A percentile compares a stretch with the other conserved stretches of the same genome.
Conservation (phyloP, 2,329 filamentous ascomycete species). For the Fusarium camptoceras region DNA sequence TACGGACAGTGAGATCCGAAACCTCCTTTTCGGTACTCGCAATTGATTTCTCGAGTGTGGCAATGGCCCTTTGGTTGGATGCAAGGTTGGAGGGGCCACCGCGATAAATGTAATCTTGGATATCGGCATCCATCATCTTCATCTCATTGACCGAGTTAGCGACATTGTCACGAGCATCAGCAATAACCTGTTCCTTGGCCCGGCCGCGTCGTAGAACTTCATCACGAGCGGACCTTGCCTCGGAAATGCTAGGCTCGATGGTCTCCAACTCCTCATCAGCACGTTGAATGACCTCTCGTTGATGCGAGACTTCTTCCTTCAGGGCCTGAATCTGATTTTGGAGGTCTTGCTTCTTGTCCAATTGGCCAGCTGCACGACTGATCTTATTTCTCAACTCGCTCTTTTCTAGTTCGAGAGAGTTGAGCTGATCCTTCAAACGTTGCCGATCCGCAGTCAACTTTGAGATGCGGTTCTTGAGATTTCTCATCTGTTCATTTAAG, state of each 20-base stretch:
- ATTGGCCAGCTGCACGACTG: conserved; percentile 74
- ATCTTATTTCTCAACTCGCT: conserved; percentile 81
- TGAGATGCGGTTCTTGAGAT: conserved; percentile 70
- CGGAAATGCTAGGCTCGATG: conserved; percentile 80
- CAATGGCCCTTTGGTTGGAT: conserved; percentile 76
- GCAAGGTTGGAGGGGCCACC: conserved; percentile 79
- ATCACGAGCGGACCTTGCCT: conserved; percentile 80
- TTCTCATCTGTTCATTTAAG: conserved; percentile 74
- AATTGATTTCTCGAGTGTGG: conserved; percentile 74
- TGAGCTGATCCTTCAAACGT: conserved; percentile 74
- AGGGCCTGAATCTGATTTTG: conserved; percentile 78
- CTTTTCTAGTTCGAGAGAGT: conserved; percentile 78
- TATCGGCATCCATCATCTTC: conserved; percentile 78
- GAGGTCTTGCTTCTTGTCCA: conserved; percentile 84
- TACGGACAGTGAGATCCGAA: conserved; percentile 71
- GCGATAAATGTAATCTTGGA: conserved; percentile 80
- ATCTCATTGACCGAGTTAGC: conserved; percentile 82
- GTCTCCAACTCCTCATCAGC: conserved; percentile 78
- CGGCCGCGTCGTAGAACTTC: conserved; percentile 79
- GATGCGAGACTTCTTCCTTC: conserved; percentile 73
- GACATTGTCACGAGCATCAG: conserved; percentile 77
- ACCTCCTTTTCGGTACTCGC: conserved; percentile 75
- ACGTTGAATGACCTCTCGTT: conserved; percentile 75
- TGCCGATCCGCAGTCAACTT: conserved; percentile 79
- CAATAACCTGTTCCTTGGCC: conserved; percentile 77